Percentiles rank a stretch among this genome's conserved stretches.
Evolutionary conservation across 2,329 filamentous ascomycete species (phyloP).

Genomic region (Fusarium newnesense): DNA sequence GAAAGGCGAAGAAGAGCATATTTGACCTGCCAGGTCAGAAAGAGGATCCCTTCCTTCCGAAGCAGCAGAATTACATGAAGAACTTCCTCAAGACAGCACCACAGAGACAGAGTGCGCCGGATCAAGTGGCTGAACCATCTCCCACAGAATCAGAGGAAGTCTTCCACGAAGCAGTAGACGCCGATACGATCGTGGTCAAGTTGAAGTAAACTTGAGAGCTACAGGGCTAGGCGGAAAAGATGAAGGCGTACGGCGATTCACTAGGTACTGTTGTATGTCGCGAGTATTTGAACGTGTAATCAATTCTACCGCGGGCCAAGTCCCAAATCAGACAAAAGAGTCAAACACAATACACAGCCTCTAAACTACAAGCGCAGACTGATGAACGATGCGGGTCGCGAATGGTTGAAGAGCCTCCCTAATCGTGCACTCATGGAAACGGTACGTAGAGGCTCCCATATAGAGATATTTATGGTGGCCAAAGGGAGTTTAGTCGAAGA

Average conservation of each 20-base stretch:
- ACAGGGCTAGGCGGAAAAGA: neutral
- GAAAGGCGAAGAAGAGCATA: conserved; percentile 62
- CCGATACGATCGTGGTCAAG: conserved; percentile 38
- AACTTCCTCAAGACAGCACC: conserved; percentile 53
- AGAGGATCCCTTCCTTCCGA: conserved; percentile 54
- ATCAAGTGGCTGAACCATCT: neutral
- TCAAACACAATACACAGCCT: conserved; percentile 48
- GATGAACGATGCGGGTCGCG: conserved; percentile 42
- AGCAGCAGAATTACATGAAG: conserved; percentile 62
- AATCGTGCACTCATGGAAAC: conserved; percentile 31
- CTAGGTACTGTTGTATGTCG: conserved; percentile 9
- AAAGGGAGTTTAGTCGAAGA: conserved; percentile 76
- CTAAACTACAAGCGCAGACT: conserved; percentile 48
- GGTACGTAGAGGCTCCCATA: conserved; percentile 21
- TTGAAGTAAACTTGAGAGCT: conserved; percentile 4
- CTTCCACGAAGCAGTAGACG: conserved; percentile 3
- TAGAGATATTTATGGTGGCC: conserved; percentile 6
- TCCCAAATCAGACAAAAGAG: conserved; percentile 40
- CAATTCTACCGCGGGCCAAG: conserved; percentile 41
- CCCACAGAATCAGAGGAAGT: neutral
- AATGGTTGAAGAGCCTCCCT: conserved; percentile 32
- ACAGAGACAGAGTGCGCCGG: neutral
- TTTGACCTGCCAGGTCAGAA: conserved; percentile 53
- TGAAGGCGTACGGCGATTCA: neutral
- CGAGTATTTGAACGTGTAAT: conserved; percentile 37